Evolutionary conservation across 140 eudicot genomes (phyloP).

Genomic region (Oenanthe javanica): DNA sequence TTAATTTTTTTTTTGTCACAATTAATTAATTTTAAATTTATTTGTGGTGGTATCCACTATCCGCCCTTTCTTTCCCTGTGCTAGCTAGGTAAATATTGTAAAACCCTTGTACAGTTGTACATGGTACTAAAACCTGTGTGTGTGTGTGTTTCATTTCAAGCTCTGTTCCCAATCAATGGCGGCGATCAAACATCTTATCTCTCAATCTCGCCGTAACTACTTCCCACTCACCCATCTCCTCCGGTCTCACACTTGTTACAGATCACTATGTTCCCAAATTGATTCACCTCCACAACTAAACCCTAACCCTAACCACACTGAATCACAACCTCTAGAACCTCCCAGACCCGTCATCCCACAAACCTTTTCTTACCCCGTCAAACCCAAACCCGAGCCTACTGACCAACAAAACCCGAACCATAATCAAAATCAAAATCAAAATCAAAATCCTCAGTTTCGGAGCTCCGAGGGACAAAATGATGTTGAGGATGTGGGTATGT

Average conservation of each 20-base stretch:
- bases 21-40: too few relatives aligned
- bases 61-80: too few relatives aligned
- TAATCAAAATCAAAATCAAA: not conserved
- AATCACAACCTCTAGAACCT: conserved; percentile 10
- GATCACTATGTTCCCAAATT: conserved; percentile 39
- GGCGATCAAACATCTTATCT: conserved; percentile 44
- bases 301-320: not conserved
- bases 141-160: not conserved
- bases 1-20: too few relatives aligned
- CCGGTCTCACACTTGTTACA: conserved; percentile 20
- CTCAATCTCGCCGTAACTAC: conserved; percentile 39
- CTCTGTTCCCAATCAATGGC: conserved; percentile 25
- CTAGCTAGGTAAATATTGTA: too few relatives aligned
- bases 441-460: conserved; percentile 2
- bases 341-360: conserved; percentile 27
- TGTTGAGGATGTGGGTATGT: not conserved
- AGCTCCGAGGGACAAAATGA: not conserved
- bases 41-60: too few relatives aligned
- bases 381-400: conserved; percentile 14
- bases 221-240: conserved; percentile 13
- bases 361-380: conserved; percentile 56
- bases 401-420: not conserved
- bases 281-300: conserved; percentile 12
- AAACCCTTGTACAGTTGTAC: too few relatives aligned
- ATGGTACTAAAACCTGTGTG: not conserved